Percentiles rank a stretch among this genome's conserved stretches.
These are phyloP conservation scores for Astragalus membranaceus DNA, from an alignment of 306 rosid genomes.

Conservation along the genomic window DNA sequence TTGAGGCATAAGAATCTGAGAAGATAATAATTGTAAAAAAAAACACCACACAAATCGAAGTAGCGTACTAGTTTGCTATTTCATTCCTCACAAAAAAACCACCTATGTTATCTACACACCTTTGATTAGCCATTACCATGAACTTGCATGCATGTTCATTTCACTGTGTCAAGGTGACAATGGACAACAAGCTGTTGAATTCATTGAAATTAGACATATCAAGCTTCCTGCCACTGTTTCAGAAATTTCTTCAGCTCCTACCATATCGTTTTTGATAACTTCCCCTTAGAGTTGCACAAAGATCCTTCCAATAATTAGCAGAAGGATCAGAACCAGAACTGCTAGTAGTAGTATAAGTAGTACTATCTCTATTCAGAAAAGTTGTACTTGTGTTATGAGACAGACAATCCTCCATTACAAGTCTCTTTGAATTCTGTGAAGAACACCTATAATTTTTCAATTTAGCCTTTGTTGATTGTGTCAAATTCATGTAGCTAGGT, in stretches of 20 bases:
- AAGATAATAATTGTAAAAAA: no score
- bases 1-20: no score
- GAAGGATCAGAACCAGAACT: no score
- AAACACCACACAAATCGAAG: no score
- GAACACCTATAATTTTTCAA: slow-evolving; percentile 35
- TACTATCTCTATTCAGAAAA: no score
- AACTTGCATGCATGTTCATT: slow-evolving; percentile 9
- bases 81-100: slow-evolving; percentile 25
- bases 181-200: slow-evolving; percentile 58
- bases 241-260: slow-evolving; percentile 10
- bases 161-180: slow-evolving; percentile 5
- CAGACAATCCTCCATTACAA: no score
- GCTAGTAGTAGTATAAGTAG: no score
- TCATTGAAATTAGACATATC: no score
- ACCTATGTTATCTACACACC: slow-evolving; percentile 10
- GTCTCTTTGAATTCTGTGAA: no score
- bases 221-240: not conserved
- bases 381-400: no score
- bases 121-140: slow-evolving; percentile 9
- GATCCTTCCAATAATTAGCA: slow-evolving; percentile 44
- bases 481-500: slow-evolving; percentile 70
- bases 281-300: slow-evolving; percentile 39
- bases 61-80: slow-evolving; percentile 21
- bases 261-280: slow-evolving; percentile 28
- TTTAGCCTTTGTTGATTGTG: slow-evolving; percentile 64